Conservation (phyloP, 805 yeast genomes). For the Ogataea dorogensis region DNA sequence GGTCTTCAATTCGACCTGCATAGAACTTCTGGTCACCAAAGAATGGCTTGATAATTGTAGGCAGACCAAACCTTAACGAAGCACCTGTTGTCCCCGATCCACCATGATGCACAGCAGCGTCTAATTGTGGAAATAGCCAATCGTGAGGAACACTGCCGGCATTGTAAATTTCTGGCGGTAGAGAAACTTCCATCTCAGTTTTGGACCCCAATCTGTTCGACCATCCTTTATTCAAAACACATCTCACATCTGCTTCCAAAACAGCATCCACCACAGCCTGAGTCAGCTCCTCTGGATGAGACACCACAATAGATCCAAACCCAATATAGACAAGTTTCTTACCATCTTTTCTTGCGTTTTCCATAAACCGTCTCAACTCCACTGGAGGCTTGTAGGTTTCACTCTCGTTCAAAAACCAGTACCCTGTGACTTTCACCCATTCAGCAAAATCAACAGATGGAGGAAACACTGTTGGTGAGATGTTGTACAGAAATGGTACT, state of each 20-base stretch:
- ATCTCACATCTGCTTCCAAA: slow-evolving; percentile 72
- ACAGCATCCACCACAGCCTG: slow-evolving; percentile 79
- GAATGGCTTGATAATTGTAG: slow-evolving; percentile 89
- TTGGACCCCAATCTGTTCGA: slow-evolving; percentile 61
- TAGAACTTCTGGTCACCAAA: slow-evolving; percentile 96
- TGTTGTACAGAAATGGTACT: slow-evolving; percentile 85
- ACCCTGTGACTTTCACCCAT: slow-evolving; percentile 95
- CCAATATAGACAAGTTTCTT: slow-evolving; percentile 88
- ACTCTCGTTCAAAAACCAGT: slow-evolving; percentile 78
- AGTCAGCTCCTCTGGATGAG: slow-evolving; percentile 76
- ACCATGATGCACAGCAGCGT: slow-evolving; percentile 96
- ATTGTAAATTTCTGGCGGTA: slow-evolving; percentile 68
- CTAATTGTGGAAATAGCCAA: slow-evolving; percentile 86
- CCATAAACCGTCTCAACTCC: slow-evolving; percentile 57
- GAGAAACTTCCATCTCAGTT: slow-evolving; percentile 40
- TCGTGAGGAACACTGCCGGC: slow-evolving; percentile 85
- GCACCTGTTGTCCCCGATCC: slow-evolving; percentile 98
- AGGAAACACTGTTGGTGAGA: slow-evolving; percentile 85
- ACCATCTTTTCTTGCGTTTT: slow-evolving; percentile 53
- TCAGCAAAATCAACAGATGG: slow-evolving; percentile 92
- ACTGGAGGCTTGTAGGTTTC: slow-evolving; percentile 57
- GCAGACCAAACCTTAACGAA: slow-evolving; percentile 77
- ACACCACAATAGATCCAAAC: slow-evolving; percentile 92
- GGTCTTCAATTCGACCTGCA: slow-evolving; percentile 81
- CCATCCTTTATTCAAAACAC: slow-evolving; percentile 94